A percentile compares a stretch with the other conserved stretches of the same genome.
Conservation (phyloP, 257 asterid genomes). For the Forsythia suspensa region DNA sequence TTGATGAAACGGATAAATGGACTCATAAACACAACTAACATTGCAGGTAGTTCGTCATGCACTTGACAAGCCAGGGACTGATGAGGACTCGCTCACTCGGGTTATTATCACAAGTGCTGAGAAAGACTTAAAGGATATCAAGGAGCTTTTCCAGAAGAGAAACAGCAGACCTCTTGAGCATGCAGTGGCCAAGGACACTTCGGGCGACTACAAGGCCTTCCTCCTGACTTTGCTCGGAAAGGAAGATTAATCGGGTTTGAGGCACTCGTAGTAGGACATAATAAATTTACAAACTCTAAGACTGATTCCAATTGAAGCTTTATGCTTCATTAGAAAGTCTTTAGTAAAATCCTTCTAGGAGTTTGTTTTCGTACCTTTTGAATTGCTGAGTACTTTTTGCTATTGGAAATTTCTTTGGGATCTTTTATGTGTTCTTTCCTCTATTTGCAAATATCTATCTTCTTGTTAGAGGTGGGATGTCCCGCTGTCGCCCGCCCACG, state of each 20-base stretch:
- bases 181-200: conserved; percentile 66
- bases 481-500: too few species aligned
- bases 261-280: not conserved
- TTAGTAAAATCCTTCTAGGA: too few species aligned
- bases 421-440: not conserved
- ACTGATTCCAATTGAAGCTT: not conserved
- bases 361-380: not conserved
- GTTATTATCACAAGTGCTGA: conserved; percentile 76
- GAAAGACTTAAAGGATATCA: conserved; percentile 56
- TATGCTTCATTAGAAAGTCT: not conserved
- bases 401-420: not conserved
- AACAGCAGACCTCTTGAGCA: conserved; percentile 60
- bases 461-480: too few species aligned
- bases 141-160: conserved; percentile 56
- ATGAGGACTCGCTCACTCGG: conserved; percentile 59
- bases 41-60: conserved; percentile 56
- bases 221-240: conserved; percentile 65
- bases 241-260: conserved; percentile 8
- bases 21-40: not conserved
- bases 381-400: not conserved
- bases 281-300: not conserved
- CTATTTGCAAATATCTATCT: too few species aligned
- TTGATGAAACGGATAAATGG: not conserved
- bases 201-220: conserved; percentile 67
- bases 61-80: conserved; percentile 48